phyloP scores from a whole-genome alignment of 805 yeast species.

The Komagataella pastoris region DNA sequence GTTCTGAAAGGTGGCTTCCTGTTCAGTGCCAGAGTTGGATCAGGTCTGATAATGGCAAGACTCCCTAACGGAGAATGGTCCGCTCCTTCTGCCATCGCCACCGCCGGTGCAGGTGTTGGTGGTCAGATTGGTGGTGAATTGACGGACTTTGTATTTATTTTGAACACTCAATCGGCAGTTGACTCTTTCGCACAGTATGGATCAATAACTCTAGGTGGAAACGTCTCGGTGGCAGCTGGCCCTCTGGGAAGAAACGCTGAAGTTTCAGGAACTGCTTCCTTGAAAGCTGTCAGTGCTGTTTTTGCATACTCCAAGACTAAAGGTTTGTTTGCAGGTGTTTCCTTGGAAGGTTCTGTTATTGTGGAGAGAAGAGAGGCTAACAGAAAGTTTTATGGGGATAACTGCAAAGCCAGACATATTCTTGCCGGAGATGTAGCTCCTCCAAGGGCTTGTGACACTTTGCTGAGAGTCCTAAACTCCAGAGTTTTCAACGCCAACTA shows the following conservation, averaged over 20 bases:
- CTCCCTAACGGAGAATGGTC: slow-evolving; percentile 96
- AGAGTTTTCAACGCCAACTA: slow-evolving; percentile 56
- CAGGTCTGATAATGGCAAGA: slow-evolving; percentile 90
- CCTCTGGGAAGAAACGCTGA: slow-evolving; percentile 96
- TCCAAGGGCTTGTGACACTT: slow-evolving; percentile 81
- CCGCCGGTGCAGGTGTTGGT: slow-evolving; percentile 99
- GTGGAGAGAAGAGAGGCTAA: slow-evolving; percentile 97
- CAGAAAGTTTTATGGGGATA: slow-evolving; percentile 83
- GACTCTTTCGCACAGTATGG: slow-evolving; percentile 91
- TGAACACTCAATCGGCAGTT: slow-evolving; percentile 80
- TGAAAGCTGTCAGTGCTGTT: slow-evolving; percentile 78
- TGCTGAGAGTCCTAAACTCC: slow-evolving; percentile 76
- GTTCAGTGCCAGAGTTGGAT: slow-evolving; percentile 95
- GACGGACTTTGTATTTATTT: slow-evolving; percentile 90
- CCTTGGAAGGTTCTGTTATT: slow-evolving; percentile 91
- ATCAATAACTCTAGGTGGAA: slow-evolving; percentile 89
- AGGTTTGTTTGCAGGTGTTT: slow-evolving; percentile 95
- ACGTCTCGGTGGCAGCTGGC: slow-evolving; percentile 92
- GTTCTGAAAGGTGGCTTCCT: slow-evolving; percentile 95
- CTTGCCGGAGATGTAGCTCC: slow-evolving; percentile 82
- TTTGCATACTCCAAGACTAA: slow-evolving; percentile 92
- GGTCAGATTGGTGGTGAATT: slow-evolving; percentile 95
- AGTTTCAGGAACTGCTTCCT: slow-evolving; percentile 90
- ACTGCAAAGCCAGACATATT: slow-evolving; percentile 78
- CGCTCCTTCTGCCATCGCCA: slow-evolving; percentile 88